These are phyloP conservation scores for Yarrowia sp. DNA, from an alignment of 805 yeast species.

Conservation along the genomic window DNA sequence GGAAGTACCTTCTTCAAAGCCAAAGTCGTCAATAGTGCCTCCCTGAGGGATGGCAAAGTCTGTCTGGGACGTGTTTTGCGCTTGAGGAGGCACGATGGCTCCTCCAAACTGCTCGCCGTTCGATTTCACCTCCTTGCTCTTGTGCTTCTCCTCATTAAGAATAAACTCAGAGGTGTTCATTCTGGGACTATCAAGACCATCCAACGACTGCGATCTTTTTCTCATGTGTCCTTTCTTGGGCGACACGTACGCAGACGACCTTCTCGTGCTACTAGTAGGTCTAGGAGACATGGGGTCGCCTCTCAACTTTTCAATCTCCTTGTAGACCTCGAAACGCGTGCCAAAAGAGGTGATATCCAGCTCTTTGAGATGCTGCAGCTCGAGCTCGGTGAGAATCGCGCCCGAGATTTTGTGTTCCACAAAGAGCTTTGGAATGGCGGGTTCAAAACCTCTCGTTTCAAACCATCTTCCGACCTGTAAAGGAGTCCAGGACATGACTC, in stretches of 20 bases:
- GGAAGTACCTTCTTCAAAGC: background rate
- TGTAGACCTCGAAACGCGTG: conserved; percentile 86
- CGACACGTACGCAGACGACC: background rate
- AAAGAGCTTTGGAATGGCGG: conserved; percentile 72
- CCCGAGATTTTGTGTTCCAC: conserved; percentile 89
- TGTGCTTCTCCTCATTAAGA: too few species aligned
- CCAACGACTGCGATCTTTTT: background rate
- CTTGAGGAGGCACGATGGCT: background rate
- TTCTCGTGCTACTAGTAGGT: background rate
- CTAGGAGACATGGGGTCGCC: conserved; percentile 3
- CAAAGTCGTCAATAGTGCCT: conserved; percentile 18
- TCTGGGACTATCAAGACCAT: background rate
- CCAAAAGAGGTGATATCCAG: conserved; percentile 91
- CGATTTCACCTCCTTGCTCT: too few species aligned
- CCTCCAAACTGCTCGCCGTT: too few species aligned
- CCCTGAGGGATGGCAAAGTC: conserved; percentile 9
- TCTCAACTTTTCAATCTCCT: conserved; percentile 69
- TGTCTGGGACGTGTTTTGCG: too few species aligned
- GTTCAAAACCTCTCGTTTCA: conserved; percentile 67
- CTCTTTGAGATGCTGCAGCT: conserved; percentile 82
- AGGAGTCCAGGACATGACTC: conserved; percentile 64
- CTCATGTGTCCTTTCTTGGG: conserved; percentile 16
- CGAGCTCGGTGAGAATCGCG: conserved; percentile 76
- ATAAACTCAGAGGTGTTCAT: background rate
- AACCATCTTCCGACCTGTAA: conserved; percentile 81